These are phyloP conservation scores for Coemansia sp. DNA, from an alignment of 192 early-diverging fungal genomes.

Conservation along the genomic window DNA sequence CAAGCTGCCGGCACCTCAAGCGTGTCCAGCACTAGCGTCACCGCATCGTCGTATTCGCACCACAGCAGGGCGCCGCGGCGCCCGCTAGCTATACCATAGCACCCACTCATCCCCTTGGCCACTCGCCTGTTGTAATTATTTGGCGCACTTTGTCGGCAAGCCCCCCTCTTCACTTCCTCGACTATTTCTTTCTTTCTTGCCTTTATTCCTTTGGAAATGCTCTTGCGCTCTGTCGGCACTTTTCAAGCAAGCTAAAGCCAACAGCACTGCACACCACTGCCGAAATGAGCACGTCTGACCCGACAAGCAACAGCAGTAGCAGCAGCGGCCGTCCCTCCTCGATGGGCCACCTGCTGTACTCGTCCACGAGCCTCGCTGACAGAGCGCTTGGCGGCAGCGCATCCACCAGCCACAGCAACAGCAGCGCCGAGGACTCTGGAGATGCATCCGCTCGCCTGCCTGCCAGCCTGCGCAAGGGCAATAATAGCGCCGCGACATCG, in stretches of 20 bases:
- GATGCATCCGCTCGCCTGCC: background rate
- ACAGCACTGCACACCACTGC: background rate
- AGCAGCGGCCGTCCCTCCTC: background rate
- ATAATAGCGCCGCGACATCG: background rate
- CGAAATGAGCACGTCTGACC: background rate
- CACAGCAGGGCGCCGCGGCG: background rate
- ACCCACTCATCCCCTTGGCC: background rate
- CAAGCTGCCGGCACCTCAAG: background rate
- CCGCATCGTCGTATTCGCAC: background rate
- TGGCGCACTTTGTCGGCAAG: too few relatives aligned
- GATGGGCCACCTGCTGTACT: background rate
- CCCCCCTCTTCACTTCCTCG: background rate
- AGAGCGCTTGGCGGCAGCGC: constrained; percentile 1
- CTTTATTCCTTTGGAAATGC: background rate
- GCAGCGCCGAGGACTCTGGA: background rate
- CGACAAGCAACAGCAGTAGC: background rate
- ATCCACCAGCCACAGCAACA: constrained; percentile 2
- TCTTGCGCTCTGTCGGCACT: background rate
- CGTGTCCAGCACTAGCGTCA: background rate
- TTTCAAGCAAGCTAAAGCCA: background rate
- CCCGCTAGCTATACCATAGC: background rate
- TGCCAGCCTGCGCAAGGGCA: background rate
- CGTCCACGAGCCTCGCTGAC: background rate
- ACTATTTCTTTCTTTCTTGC: background rate
- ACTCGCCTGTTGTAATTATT: too few relatives aligned